Evolutionary conservation across 495 filamentous ascomycete species (phyloP), one percentile per base, ranked within the genome.

Genomic region (Penicillium antarcticum): DNA sequence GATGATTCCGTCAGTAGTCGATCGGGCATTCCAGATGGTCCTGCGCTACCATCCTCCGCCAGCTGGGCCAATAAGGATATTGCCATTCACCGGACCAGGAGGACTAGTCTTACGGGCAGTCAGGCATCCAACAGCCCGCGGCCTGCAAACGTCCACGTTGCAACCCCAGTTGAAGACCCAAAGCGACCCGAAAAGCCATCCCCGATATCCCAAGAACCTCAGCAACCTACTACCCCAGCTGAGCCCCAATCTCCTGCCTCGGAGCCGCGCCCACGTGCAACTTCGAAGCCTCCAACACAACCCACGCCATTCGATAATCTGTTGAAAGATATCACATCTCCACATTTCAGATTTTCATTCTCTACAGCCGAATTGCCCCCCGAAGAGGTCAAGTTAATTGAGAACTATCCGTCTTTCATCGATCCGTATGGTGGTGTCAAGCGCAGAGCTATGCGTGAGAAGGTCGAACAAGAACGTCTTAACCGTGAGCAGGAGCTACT

Each of bases 21-120:
- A 12, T 66, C 76, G 33, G 76, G 75, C 56, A 80, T 77, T 33
- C 63, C 58, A 7, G 91, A 96, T 63, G 85, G 86, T 1, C 87
- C 95, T 35, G 95, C 91, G 9, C 78, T 99, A 12, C 94, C 94
- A 0, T 87, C 92, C 6, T 89, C 92, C 5, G 94, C 92, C 4
- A 96, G 85, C 62, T 99, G 94, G 94, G 94, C 91, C 5, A 82
- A 80, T 41, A 90, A 88, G 56, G 87, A 88, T 51, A 76, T 81
- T 4, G 82, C 87, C 31, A 70, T 75, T 14, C 82, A 83, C 50
- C 80, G 83, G 35, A 87, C 87, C 55, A 79, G 87, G 47, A 79
- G 87, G 32, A 78, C 86, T 19, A 96, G 90, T 64, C 77, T 89
- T 48, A 83, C 87, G 23, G 88, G 87, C 5, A 95, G 87, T 58